These are phyloP conservation scores for Nakazawaea ernobii DNA, from an alignment of 805 yeast genomes.

Conservation along the genomic window DNA sequence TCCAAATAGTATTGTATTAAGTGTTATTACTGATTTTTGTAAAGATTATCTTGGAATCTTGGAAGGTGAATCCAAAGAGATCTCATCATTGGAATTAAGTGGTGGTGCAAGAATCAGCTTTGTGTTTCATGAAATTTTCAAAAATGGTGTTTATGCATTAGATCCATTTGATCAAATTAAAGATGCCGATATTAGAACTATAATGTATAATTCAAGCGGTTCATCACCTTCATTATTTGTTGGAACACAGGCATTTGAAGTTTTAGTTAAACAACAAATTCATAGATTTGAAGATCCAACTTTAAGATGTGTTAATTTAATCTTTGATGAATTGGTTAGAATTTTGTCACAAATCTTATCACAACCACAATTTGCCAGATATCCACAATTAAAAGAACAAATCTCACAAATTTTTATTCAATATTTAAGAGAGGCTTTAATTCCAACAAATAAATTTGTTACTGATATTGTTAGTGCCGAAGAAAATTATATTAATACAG, in stretches of 20 bases:
- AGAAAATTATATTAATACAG: constrained; percentile 93
- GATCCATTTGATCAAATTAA: constrained; percentile 97
- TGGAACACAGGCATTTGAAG: constrained; percentile 96
- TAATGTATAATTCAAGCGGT: constrained; percentile 95
- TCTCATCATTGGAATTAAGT: constrained; percentile 82
- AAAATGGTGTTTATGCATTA: constrained; percentile 84
- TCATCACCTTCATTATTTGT: constrained; percentile 94
- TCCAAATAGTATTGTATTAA: constrained; percentile 83
- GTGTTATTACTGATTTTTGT: constrained; percentile 86
- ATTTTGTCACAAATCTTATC: constrained; percentile 79
- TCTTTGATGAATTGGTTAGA: constrained; percentile 91
- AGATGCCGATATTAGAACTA: constrained; percentile 93
- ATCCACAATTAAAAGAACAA: constrained; percentile 87
- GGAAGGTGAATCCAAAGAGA: constrained; percentile 89
- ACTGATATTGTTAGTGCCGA: constrained; percentile 79
- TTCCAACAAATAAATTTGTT: constrained; percentile 85
- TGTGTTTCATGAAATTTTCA: constrained; percentile 93
- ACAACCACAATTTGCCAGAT: constrained; percentile 79
- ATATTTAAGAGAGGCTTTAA: constrained; percentile 68
- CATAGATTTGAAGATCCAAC: constrained; percentile 93
- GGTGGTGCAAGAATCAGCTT: constrained; percentile 98
- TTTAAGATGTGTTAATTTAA: constrained; percentile 78
- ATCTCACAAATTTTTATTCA: constrained; percentile 74
- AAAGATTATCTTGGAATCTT: constrained; percentile 87
- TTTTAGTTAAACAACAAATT: constrained; percentile 89